phyloP scores from a whole-genome alignment of 345 rosid genomes.

The Microthlaspi erraticum region DNA sequence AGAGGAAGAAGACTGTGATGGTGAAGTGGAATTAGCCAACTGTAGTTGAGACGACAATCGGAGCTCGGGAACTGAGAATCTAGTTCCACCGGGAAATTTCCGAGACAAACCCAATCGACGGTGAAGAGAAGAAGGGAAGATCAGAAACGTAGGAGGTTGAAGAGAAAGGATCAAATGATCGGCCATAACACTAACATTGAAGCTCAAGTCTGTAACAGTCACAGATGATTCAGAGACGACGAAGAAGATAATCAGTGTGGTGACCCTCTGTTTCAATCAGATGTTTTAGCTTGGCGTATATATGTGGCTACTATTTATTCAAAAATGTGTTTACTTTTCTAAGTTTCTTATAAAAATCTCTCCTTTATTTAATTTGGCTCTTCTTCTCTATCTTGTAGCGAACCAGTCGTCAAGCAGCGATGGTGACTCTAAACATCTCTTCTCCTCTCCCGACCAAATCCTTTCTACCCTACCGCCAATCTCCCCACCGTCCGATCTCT shows the following conservation, averaged over 20 bases:
- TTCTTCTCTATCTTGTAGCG: constrained; percentile 3
- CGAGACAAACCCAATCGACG: constrained; percentile 27
- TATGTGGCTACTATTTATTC: constrained; percentile 23
- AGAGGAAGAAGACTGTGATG: constrained; percentile 34
- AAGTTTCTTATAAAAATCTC: neutral
- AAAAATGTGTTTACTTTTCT: neutral
- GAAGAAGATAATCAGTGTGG: constrained; percentile 29
- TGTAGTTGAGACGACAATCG: constrained; percentile 18
- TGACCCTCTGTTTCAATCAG: constrained; percentile 29
- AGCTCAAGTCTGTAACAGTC: constrained; percentile 31
- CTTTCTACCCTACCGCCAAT: constrained; percentile 36
- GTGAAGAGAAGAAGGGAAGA: constrained; percentile 28
- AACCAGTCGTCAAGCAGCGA: constrained; percentile 35
- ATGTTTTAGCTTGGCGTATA: neutral
- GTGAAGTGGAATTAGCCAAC: constrained; percentile 31
- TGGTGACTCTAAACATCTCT: constrained; percentile 51
- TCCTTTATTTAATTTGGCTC: neutral
- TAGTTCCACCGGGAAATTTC: constrained; percentile 10
- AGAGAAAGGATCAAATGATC: constrained; percentile 40
- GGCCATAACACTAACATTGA: constrained; percentile 40
- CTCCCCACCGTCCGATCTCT: constrained; percentile 39
- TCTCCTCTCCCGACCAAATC: constrained; percentile 47
- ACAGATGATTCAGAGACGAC: constrained; percentile 12
- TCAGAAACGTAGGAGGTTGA: constrained; percentile 30
- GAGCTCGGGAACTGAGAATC: constrained; percentile 33